These are phyloP conservation scores for Xylariaceae sp. DNA, from an alignment of 2,329 filamentous ascomycete genomes.

Conservation along the genomic window DNA sequence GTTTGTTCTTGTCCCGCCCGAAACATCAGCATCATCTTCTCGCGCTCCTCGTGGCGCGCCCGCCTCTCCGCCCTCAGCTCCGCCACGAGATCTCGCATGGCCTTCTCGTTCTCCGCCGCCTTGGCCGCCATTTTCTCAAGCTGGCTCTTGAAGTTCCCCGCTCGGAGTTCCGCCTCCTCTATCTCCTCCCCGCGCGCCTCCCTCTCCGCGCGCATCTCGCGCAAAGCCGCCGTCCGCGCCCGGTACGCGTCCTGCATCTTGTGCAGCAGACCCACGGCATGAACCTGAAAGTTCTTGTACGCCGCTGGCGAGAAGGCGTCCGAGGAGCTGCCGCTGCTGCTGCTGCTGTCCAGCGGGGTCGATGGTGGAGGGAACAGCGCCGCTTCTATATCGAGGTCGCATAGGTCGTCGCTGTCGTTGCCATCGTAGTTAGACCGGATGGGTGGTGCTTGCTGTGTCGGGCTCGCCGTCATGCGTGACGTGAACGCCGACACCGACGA, in stretches of 20 bases:
- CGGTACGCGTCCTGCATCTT: constrained; percentile 57
- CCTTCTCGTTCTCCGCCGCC: constrained; percentile 48
- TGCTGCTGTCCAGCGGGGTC: constrained; percentile 35
- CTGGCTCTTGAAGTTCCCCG: constrained; percentile 51
- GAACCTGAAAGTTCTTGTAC: constrained; percentile 56
- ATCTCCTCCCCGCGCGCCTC: constrained; percentile 49
- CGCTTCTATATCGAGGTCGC: constrained; percentile 49
- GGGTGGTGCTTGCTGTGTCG: constrained; percentile 19
- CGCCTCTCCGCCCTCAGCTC: constrained; percentile 49
- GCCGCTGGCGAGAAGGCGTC: constrained; percentile 53
- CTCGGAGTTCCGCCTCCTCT: constrained; percentile 49
- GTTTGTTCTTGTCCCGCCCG: too few species aligned
- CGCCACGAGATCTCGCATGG: constrained; percentile 44
- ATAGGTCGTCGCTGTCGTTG: constrained; percentile 47
- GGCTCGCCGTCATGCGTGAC: constrained; percentile 32
- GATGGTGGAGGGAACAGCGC: constrained; percentile 45
- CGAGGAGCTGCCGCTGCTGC: too few species aligned
- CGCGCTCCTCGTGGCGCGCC: constrained; percentile 36
- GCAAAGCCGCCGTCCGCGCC: constrained; percentile 43
- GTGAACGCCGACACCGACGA: constrained; percentile 42
- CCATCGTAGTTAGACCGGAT: constrained; percentile 42
- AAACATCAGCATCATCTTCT: constrained; percentile 27
- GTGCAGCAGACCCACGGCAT: constrained; percentile 49
- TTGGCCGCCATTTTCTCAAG: constrained; percentile 53
- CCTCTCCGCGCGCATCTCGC: constrained; percentile 49